Evolutionary conservation across 2,329 filamentous ascomycete genomes (phyloP).

Genomic region (Cephalotrichum gorgonifer): DNA sequence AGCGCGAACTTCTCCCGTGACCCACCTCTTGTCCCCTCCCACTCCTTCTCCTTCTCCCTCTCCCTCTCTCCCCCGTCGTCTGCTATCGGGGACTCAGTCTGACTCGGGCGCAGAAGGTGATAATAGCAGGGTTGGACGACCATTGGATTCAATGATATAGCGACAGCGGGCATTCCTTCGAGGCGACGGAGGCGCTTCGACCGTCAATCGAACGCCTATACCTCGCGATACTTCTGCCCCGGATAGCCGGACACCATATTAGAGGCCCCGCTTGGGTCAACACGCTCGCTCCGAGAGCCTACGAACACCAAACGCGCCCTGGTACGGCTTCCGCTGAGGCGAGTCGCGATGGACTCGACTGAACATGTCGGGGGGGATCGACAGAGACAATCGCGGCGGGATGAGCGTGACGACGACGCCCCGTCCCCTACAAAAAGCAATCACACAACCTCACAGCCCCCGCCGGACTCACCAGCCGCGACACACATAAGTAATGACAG

Average conservation of each 20-base stretch:
- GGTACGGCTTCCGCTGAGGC: background rate
- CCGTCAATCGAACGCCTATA: background rate
- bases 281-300: background rate
- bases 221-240: background rate
- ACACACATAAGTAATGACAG: conserved; percentile 2
- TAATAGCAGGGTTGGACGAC: background rate
- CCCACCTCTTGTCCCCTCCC: too few species aligned
- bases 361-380: background rate
- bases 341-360: background rate
- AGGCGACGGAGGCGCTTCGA: background rate
- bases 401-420: background rate
- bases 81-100: background rate
- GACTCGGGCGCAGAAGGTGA: background rate
- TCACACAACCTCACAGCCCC: background rate
- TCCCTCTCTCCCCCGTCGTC: background rate
- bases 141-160: background rate
- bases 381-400: background rate
- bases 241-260: background rate
- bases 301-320: background rate
- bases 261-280: background rate
- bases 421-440: conserved; percentile 3
- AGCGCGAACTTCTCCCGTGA: too few species aligned
- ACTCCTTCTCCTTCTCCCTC: background rate
- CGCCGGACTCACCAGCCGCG: background rate
- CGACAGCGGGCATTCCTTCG: background rate